Conservation (phyloP, 441 rosid genomes). For the Aleurites moluccanus region DNA sequence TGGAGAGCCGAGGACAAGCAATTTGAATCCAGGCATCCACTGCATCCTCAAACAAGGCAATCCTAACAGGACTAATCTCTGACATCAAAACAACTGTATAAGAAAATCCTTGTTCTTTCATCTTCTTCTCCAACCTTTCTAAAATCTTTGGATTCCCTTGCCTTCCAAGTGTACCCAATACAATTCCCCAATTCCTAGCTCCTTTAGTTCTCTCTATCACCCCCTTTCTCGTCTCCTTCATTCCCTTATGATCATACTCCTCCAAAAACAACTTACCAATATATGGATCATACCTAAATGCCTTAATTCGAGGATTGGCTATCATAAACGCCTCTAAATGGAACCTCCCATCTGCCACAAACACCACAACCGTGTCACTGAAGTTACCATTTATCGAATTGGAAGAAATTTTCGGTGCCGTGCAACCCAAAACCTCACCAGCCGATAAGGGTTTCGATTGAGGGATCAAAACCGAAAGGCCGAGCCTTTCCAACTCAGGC, state of each 20-base stretch:
- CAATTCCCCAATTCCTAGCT: constrained; percentile 71
- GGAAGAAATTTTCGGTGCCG: constrained; percentile 54
- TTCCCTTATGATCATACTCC: constrained; percentile 93
- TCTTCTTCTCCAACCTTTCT: constrained; percentile 73
- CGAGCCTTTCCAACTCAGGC: constrained; percentile 65
- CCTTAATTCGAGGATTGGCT: constrained; percentile 72
- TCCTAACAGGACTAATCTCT: constrained; percentile 70
- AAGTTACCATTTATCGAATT: constrained; percentile 5
- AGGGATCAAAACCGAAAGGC: constrained; percentile 71
- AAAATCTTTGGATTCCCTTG: constrained; percentile 89
- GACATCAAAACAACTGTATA: constrained; percentile 78
- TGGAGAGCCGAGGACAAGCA: constrained; percentile 89
- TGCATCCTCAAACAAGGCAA: constrained; percentile 77
- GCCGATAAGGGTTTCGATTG: constrained; percentile 89
- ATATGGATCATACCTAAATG: constrained; percentile 86
- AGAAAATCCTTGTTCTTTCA: constrained; percentile 64
- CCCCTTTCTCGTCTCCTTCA: constrained; percentile 74
- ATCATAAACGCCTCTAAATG: constrained; percentile 96
- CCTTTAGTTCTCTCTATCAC: constrained; percentile 49
- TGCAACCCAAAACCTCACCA: constrained; percentile 86
- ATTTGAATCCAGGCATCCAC: constrained; percentile 95
- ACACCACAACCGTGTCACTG: constrained; percentile 52
- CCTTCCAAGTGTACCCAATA: constrained; percentile 92
- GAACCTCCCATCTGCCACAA: constrained; percentile 93
- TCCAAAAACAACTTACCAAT: constrained; percentile 77